phyloP scores from a whole-genome alignment of 345 rosid species.

The Ceriops zippeliana region DNA sequence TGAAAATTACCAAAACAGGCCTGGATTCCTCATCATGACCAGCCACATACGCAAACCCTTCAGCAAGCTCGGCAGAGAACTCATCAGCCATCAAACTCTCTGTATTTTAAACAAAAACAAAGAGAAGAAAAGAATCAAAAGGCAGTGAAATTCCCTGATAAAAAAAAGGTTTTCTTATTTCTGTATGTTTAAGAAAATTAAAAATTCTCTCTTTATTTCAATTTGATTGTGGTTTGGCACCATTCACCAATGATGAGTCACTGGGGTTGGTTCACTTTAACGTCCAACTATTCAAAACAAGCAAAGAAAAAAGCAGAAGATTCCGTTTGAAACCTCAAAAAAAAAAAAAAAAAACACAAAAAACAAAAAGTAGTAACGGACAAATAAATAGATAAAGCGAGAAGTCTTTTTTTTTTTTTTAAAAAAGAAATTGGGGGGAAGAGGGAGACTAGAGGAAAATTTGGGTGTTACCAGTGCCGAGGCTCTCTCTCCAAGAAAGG shows the following conservation, averaged over 20 bases:
- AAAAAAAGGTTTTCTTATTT: background rate
- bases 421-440: background rate
- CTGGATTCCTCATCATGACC: conserved; percentile 82
- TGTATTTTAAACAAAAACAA: conserved; percentile 20
- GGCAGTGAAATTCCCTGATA: background rate
- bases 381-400: background rate
- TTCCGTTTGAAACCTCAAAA: conserved; percentile 15
- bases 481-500: conserved; percentile 84
- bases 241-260: conserved; percentile 25
- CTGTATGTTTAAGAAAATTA: background rate
- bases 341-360: conserved; percentile 22
- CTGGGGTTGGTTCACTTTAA: conserved; percentile 25
- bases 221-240: conserved; percentile 1
- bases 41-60: conserved; percentile 77
- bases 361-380: conserved; percentile 2
- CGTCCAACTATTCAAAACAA: conserved; percentile 32
- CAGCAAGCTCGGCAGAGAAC: conserved; percentile 76
- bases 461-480: conserved; percentile 51
- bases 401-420: background rate
- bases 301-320: conserved; percentile 29
- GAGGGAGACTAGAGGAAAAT: background rate
- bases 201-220: conserved; percentile 10
- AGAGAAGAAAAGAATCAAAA: background rate
- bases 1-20: conserved; percentile 60
- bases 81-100: conserved; percentile 81